These are phyloP conservation scores for Penicillium sp. DNA, from an alignment of 2,329 filamentous ascomycete species.

Conservation along the genomic window DNA sequence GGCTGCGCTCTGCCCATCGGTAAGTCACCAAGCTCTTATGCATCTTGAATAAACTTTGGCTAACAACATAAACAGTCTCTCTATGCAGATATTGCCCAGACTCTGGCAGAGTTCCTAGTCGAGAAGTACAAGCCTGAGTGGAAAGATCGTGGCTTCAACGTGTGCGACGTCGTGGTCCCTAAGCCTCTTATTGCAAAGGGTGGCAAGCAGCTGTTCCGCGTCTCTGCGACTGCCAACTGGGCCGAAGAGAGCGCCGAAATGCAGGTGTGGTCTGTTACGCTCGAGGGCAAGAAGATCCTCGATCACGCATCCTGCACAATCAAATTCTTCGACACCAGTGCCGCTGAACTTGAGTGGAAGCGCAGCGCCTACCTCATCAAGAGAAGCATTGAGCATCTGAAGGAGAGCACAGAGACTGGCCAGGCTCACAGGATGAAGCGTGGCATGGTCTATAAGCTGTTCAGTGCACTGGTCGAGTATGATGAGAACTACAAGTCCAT, in stretches of 20 bases:
- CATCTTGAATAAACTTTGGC: neutral
- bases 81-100: constrained; percentile 43
- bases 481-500: constrained; percentile 60
- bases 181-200: constrained; percentile 60
- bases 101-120: constrained; percentile 36
- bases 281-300: constrained; percentile 39
- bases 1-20: constrained; percentile 38
- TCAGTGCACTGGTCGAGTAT: constrained; percentile 61
- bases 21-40: constrained; percentile 15
- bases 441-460: constrained; percentile 77
- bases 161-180: constrained; percentile 39
- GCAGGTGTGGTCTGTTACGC: constrained; percentile 40
- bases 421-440: constrained; percentile 72
- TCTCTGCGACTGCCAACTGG: constrained; percentile 42
- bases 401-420: constrained; percentile 64
- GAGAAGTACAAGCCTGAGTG: constrained; percentile 39
- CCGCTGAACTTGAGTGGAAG: constrained; percentile 46
- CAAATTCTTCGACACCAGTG: constrained; percentile 35
- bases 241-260: constrained; percentile 34
- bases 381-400: constrained; percentile 60
- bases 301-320: constrained; percentile 42
- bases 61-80: constrained; percentile 29
- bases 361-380: constrained; percentile 71
- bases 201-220: constrained; percentile 42
- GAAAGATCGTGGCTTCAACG: constrained; percentile 34